Conservation (phyloP, 768 basidiomycete genomes). For the Leccinum aurantiacum region DNA sequence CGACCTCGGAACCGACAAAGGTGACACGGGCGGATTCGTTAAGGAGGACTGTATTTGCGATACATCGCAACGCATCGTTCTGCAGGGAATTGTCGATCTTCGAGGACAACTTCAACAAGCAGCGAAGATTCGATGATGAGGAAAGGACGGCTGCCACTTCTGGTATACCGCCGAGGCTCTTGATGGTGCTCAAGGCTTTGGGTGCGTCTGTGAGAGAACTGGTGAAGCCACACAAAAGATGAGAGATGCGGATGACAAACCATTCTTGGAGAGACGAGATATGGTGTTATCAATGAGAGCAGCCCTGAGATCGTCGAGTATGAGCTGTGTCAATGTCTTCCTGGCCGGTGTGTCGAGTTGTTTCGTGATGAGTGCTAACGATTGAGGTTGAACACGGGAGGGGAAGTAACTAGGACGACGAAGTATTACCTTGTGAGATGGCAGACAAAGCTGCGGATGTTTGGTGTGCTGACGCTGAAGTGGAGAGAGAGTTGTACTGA, state of each 20-base stretch:
- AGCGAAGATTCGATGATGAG: constrained; percentile 52
- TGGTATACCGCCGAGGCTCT: constrained; percentile 70
- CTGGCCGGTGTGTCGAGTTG: constrained; percentile 44
- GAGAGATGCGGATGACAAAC: constrained; percentile 37
- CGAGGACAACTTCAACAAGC: constrained; percentile 50
- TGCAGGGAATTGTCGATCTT: constrained; percentile 58
- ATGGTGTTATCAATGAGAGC: constrained; percentile 37
- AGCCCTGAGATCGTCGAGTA: constrained; percentile 60
- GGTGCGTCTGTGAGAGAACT: constrained; percentile 52
- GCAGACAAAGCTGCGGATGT: constrained; percentile 11
- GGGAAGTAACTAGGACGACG: constrained; percentile 8
- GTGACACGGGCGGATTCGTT: constrained; percentile 59
- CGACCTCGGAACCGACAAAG: constrained; percentile 57
- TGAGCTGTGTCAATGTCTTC: constrained; percentile 51
- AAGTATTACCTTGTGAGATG: constrained; percentile 21
- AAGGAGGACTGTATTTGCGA: constrained; percentile 79
- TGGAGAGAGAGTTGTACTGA: constrained; percentile 22
- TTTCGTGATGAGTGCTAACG: constrained; percentile 16
- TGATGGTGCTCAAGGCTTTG: constrained; percentile 67
- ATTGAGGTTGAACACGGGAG: constrained; percentile 9
- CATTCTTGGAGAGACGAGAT: constrained; percentile 53
- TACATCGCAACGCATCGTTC: constrained; percentile 69
- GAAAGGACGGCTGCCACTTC: constrained; percentile 65
- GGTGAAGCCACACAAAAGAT: background rate
- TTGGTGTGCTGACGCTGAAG: constrained; percentile 7